phyloP scores from a whole-genome alignment of 2,329 filamentous ascomycete genomes.

The Fusarium euwallaceae region DNA sequence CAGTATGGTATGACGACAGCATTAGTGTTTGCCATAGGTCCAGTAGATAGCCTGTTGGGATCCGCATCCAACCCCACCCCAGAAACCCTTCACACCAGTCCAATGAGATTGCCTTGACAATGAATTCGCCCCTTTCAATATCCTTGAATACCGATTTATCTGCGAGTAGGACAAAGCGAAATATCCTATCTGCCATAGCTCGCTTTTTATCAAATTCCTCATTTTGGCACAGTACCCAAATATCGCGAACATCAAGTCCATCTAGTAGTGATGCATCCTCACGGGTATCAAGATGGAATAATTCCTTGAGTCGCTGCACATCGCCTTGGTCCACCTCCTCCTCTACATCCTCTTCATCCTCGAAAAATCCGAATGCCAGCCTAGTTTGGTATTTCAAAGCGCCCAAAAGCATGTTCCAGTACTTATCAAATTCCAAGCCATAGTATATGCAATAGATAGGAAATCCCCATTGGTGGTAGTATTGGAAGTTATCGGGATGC shows the following conservation, averaged over 20 bases:
- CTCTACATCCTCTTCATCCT: background rate
- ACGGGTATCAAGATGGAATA: conserved; percentile 9
- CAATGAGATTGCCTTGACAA: background rate
- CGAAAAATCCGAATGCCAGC: conserved; percentile 5
- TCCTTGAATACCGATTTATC: conserved; percentile 1
- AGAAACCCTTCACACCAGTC: rapidly evolving
- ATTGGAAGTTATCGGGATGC: conserved; percentile 8
- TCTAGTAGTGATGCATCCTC: conserved; percentile 9
- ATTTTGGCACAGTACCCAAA: conserved; percentile 2
- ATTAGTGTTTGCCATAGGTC: conserved; percentile 17
- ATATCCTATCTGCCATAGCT: conserved; percentile 3
- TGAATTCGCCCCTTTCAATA: background rate
- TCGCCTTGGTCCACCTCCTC: background rate
- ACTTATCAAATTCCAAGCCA: background rate
- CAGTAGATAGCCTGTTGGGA: conserved; percentile 24
- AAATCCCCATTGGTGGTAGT: conserved; percentile 17
- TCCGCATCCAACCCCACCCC: conserved; percentile 23
- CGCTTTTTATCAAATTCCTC: background rate
- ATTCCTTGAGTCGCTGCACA: conserved; percentile 2
- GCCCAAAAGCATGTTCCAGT: conserved; percentile 8
- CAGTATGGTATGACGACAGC: background rate
- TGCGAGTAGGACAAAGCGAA: background rate
- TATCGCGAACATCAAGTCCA: conserved; percentile 1
- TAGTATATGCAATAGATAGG: conserved; percentile 28
- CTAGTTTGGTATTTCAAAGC: background rate